Evolutionary conservation across 2,329 filamentous ascomycete species (phyloP).

Genomic region (Talaromyces funiculosus): DNA sequence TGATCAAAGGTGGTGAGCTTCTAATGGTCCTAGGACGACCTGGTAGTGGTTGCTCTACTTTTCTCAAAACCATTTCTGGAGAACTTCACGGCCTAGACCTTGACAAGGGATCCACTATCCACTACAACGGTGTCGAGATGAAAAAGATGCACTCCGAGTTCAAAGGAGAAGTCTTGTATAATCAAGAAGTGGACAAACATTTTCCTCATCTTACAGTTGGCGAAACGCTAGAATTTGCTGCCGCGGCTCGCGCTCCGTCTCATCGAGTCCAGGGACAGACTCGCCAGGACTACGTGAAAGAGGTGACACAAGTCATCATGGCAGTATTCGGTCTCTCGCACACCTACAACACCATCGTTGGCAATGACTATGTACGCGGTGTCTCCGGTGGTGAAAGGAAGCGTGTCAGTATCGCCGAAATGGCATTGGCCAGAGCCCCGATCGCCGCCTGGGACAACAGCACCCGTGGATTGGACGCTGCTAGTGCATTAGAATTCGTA

Average conservation of each 20-base stretch:
- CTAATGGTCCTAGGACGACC: conserved; percentile 29
- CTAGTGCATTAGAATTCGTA: conserved; percentile 68
- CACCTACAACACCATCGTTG: conserved; percentile 68
- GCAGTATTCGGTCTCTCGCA: conserved; percentile 68
- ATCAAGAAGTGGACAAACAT: conserved; percentile 39
- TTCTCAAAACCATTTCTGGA: conserved; percentile 76
- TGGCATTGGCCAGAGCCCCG: conserved; percentile 59
- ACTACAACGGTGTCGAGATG: conserved; percentile 64
- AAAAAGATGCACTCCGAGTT: conserved; percentile 65
- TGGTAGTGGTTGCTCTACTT: conserved; percentile 63
- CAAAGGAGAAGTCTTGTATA: conserved; percentile 32
- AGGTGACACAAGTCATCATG: conserved; percentile 63
- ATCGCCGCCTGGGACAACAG: conserved; percentile 72
- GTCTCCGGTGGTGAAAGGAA: conserved; percentile 68
- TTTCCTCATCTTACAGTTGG: conserved; percentile 71
- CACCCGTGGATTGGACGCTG: conserved; percentile 67
- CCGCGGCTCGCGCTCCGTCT: conserved; percentile 60
- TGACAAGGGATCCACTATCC: conserved; percentile 64
- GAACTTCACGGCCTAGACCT: conserved; percentile 75
- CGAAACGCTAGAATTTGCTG: conserved; percentile 67
- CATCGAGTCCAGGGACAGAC: conserved; percentile 58
- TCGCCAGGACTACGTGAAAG: conserved; percentile 53
- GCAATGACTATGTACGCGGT: conserved; percentile 67
- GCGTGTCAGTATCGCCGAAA: conserved; percentile 76
- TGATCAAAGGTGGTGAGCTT: conserved; percentile 43